Conservation (phyloP, 2,329 filamentous ascomycete genomes). For the Pyricularia sp. region DNA sequence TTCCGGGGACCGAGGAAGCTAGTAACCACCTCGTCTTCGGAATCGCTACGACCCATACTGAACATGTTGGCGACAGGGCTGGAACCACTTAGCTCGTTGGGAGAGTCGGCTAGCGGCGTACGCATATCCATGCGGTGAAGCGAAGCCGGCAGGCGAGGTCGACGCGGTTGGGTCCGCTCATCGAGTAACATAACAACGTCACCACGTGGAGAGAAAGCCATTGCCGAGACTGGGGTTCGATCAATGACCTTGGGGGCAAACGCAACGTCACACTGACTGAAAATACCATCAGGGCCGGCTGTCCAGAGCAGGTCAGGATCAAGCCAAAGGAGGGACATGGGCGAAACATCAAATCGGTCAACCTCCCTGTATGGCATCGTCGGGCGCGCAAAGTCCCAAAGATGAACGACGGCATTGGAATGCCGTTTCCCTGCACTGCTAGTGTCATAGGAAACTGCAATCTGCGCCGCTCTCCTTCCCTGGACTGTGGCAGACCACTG, state of each 20-base stretch:
- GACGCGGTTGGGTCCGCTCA: conserved; percentile 37
- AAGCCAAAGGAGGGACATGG: conserved; percentile 52
- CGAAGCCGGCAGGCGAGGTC: conserved; percentile 27
- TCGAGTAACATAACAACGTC: conserved; percentile 55
- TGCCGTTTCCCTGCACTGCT: conserved; percentile 34
- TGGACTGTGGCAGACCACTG: conserved; percentile 57
- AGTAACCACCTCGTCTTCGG: conserved; percentile 53
- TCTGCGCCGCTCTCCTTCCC: conserved; percentile 49
- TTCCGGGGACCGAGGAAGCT: conserved; percentile 43
- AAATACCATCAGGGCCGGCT: conserved; percentile 50
- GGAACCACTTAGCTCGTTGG: conserved; percentile 34
- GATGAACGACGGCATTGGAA: conserved; percentile 49
- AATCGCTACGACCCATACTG: conserved; percentile 52
- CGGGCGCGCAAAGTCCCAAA: conserved; percentile 61
- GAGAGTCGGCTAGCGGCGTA: conserved; percentile 10
- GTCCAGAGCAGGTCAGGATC: conserved; percentile 59
- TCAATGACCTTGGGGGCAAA: conserved; percentile 56
- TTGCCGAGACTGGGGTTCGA: conserved; percentile 49
- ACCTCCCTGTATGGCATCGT: conserved; percentile 60
- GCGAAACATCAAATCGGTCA: conserved; percentile 48
- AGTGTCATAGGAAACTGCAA: conserved; percentile 52
- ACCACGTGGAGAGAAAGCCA: conserved; percentile 50
- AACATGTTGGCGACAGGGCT: conserved; percentile 40
- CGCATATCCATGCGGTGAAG: conserved; percentile 9
- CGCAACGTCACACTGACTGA: conserved; percentile 56